Conservation (phyloP, 176 grass and related monocot species). For the Oryza australiensis region DNA sequence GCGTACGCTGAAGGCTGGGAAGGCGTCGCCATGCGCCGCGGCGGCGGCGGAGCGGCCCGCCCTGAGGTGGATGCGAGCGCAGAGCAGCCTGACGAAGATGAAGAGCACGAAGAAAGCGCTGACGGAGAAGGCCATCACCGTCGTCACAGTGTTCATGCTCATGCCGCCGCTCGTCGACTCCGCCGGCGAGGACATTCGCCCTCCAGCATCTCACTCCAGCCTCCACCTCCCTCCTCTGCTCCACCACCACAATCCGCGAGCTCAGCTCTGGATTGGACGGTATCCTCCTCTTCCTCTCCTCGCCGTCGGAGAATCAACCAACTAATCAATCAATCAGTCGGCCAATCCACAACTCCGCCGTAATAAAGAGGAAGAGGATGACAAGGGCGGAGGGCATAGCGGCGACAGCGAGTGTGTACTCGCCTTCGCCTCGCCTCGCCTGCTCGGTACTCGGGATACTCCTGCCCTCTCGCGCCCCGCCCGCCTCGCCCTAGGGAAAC, state of each 20-base stretch:
- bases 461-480: neutral
- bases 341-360: neutral
- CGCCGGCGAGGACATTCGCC: constrained; percentile 26
- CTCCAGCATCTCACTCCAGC: constrained; percentile 2
- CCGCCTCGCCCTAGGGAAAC: constrained; percentile 10
- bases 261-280: neutral
- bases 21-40: constrained; percentile 17
- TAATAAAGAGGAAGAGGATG: neutral
- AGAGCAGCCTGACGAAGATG: constrained; percentile 74
- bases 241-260: neutral
- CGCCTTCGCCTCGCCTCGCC: neutral
- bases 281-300: neutral
- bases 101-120: constrained; percentile 80
- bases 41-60: constrained; percentile 18
- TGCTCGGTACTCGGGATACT: too few species aligned
- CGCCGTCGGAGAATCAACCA: neutral
- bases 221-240: neutral
- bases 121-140: constrained; percentile 76
- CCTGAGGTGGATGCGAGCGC: constrained; percentile 60
- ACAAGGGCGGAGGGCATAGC: constrained; percentile 19
- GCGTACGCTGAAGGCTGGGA: constrained; percentile 23
- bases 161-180: constrained; percentile 24
- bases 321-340: neutral
- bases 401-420: constrained; percentile 29
- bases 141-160: constrained; percentile 65